phyloP scores from a whole-genome alignment of 108 stramenopile species.

The Epipyxis sp. region DNA sequence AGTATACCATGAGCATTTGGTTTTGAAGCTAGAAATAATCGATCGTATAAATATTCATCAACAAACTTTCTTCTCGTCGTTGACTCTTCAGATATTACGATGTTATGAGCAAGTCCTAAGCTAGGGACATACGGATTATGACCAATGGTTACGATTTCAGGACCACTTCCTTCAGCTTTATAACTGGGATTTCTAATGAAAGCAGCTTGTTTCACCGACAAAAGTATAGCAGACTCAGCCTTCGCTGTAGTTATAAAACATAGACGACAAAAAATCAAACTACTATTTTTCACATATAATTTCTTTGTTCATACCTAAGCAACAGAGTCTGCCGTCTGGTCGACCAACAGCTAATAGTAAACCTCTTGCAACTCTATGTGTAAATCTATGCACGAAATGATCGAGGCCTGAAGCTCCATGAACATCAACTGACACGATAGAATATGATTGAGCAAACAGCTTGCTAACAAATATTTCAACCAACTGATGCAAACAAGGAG shows the following conservation, averaged over 20 bases:
- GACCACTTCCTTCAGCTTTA: conserved; percentile 43
- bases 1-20: too few species aligned
- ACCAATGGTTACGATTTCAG: conserved; percentile 72
- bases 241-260: too few species aligned
- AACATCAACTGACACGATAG: conserved; percentile 66
- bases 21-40: too few species aligned
- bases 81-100: too few species aligned
- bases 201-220: conserved; percentile 72
- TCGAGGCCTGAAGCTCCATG: conserved; percentile 67
- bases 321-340: conserved; percentile 74
- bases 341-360: conserved; percentile 68
- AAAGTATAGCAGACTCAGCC: conserved; percentile 63
- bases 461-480: conserved; percentile 73
- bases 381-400: conserved; percentile 73
- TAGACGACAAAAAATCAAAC: neutral
- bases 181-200: conserved; percentile 65
- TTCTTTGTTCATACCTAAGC: too few species aligned
- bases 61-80: too few species aligned
- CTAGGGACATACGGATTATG: conserved; percentile 66
- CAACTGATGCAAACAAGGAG: conserved; percentile 68
- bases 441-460: conserved; percentile 69
- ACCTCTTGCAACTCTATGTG: conserved; percentile 71
- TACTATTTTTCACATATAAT: too few species aligned
- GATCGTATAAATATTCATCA: too few species aligned
- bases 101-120: neutral